Evolutionary conservation across 2,329 filamentous ascomycete species (phyloP).

Genomic region (Curvularia sp.): DNA sequence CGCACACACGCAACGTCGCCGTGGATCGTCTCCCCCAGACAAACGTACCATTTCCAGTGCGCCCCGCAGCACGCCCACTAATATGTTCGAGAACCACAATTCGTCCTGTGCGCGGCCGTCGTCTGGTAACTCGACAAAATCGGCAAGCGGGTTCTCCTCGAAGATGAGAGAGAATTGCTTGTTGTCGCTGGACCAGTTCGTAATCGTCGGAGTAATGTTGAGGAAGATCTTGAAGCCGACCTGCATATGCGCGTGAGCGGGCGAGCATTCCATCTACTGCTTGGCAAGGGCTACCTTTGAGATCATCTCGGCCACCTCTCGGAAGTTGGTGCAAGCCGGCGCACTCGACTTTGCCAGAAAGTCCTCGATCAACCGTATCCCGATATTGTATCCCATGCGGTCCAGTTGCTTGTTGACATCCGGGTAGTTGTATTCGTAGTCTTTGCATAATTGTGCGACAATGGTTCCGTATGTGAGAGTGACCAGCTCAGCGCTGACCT

Average conservation of each 20-base stretch:
- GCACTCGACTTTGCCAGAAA: constrained; percentile 95
- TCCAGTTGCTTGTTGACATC: constrained; percentile 98
- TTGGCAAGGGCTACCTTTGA: constrained; percentile 68
- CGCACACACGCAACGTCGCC: background rate
- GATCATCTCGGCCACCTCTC: constrained; percentile 96
- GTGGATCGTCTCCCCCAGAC: background rate
- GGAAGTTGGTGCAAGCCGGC: constrained; percentile 87
- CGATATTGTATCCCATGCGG: constrained; percentile 99
- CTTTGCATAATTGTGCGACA: constrained; percentile 93
- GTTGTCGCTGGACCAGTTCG: constrained; percentile 94
- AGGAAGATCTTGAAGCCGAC: constrained; percentile 99
- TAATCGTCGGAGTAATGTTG: constrained; percentile 91
- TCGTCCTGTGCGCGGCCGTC: constrained; percentile 95
- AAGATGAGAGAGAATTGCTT: constrained; percentile 97
- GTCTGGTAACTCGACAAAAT: constrained; percentile 97
- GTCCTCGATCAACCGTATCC: constrained; percentile 92
- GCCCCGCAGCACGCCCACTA: constrained; percentile 90
- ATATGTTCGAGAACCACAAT: constrained; percentile 97
- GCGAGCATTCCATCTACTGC: background rate
- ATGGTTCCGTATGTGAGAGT: constrained; percentile 98
- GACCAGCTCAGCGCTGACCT: constrained; percentile 96
- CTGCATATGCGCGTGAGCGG: constrained; percentile 54
- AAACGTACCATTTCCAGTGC: constrained; percentile 86
- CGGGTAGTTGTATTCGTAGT: constrained; percentile 91
- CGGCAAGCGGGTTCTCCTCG: constrained; percentile 94